phyloP scores from a whole-genome alignment of 331 rosid species.

The Spiraea crenata region DNA sequence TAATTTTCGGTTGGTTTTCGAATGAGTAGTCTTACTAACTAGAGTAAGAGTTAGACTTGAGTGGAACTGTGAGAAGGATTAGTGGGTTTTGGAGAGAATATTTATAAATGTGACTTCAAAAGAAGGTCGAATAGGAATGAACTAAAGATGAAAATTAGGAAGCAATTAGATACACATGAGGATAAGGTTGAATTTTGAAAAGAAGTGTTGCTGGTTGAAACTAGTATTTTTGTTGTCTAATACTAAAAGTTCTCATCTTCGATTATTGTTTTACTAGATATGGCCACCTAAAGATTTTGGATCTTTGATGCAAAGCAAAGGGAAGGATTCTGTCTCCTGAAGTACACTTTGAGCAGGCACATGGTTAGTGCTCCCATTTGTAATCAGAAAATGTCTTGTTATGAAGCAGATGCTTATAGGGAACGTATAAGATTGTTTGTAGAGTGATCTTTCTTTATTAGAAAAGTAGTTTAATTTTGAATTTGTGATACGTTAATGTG shows the following conservation, averaged over 20 bases:
- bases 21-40: background rate
- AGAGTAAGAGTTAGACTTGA: too few species aligned
- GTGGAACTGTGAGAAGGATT: background rate
- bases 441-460: background rate
- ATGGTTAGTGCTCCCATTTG: background rate
- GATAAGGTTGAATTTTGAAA: background rate
- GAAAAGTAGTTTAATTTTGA: background rate
- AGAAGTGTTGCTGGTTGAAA: background rate
- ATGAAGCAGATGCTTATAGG: background rate
- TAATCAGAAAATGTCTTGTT: background rate
- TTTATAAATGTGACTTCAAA: background rate
- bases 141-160: background rate
- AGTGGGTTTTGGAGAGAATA: background rate
- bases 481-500: background rate
- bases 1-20: background rate
- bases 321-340: constrained; percentile 24
- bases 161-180: background rate
- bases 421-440: background rate
- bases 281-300: constrained; percentile 66
- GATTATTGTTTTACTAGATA: constrained; percentile 36
- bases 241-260: background rate
- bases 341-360: constrained; percentile 19
- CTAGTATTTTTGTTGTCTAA: background rate
- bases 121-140: background rate
- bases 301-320: constrained; percentile 32